These are phyloP conservation scores for Arabidopsis suecica DNA, from an alignment of 345 rosid genomes.

Conservation along the genomic window DNA sequence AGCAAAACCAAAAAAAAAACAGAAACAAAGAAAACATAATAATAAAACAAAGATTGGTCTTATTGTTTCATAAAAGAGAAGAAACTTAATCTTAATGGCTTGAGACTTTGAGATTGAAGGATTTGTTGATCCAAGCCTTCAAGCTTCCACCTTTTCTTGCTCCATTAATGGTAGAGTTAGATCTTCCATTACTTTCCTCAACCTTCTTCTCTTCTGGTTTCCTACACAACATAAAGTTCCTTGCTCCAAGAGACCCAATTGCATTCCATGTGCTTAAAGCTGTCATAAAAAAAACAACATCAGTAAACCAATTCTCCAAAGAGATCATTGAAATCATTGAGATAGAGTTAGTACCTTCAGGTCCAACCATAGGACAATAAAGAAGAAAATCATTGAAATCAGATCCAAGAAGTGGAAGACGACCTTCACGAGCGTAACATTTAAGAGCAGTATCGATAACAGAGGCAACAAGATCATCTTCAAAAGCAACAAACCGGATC, in stretches of 20 bases:
- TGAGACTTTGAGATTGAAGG: constrained; percentile 72
- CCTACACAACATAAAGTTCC: constrained; percentile 92
- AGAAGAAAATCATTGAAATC: constrained; percentile 79
- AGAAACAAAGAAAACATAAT: constrained; percentile 5
- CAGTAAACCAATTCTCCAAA: constrained; percentile 3
- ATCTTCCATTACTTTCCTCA: constrained; percentile 36
- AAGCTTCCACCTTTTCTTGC: constrained; percentile 69
- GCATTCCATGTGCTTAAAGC: constrained; percentile 80
- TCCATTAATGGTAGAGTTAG: constrained; percentile 46
- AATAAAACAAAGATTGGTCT: background rate
- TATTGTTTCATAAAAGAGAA: background rate
- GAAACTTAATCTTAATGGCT: constrained; percentile 49
- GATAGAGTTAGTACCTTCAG: constrained; percentile 53
- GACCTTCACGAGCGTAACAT: constrained; percentile 93
- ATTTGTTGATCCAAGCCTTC: constrained; percentile 92
- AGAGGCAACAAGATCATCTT: constrained; percentile 72
- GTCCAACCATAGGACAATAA: constrained; percentile 68
- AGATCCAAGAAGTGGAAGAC: constrained; percentile 91
- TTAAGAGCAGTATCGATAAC: constrained; percentile 87
- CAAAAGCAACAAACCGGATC: constrained; percentile 86
- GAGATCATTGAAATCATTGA: background rate
- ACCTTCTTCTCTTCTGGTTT: constrained; percentile 63
- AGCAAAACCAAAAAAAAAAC: background rate
- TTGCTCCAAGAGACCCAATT: constrained; percentile 76
- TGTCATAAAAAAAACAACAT: constrained; percentile 45